Evolutionary conservation across 139 green algal species (phyloP), one percentile per base, ranked within the genome.

Genomic region (Chlorella sp.): DNA sequence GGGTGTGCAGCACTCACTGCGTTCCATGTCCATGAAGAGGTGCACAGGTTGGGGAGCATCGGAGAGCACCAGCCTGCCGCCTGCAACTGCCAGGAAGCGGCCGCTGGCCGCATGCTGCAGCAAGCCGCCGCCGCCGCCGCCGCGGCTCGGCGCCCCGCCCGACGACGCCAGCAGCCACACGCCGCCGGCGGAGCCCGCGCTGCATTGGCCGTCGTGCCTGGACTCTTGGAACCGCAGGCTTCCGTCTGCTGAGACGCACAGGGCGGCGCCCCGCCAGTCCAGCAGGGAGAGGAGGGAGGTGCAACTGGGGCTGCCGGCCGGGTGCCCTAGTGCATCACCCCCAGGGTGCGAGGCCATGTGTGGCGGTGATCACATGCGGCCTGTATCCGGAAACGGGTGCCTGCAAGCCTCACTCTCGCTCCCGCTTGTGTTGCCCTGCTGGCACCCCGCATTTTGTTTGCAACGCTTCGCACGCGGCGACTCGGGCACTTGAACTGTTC

Each of bases 11-110:
- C 32, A 56, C 76, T 71, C 60, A 82, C 76, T 38, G 39, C 60
- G 34, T 6, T 72, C 63, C 76, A 82, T 73, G 60, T 82, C 76
- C 76, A 82, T 82, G 76, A 32, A 82, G 1, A 82, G 39, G 15
- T 82, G 76, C 15, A 82, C 25, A 1, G 28, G 23, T 15, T 60
- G 11, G 0, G 76, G 76, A 2, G 36, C 57, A 38, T 28, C 41
- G 18, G 1, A 17, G n/a, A 68, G 65, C 9, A 16, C 0, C 20
- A 82, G 36, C 36, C 71, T 28, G 30, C 25, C 60, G 21, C 34
- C 32, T 21, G 57, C 55, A 9, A 5, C 56, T 23, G 71, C 34
- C 18, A 72, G 41, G 28, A 72, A 81, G 17, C 55, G 6, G 55
- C 55, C 32, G 51, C 26, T 68, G 25, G 74, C 74, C 0, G 32